These are phyloP conservation scores for Xerocomus minutiporus DNA, from an alignment of 1,284 basidiomycete species.

Conservation along the genomic window DNA sequence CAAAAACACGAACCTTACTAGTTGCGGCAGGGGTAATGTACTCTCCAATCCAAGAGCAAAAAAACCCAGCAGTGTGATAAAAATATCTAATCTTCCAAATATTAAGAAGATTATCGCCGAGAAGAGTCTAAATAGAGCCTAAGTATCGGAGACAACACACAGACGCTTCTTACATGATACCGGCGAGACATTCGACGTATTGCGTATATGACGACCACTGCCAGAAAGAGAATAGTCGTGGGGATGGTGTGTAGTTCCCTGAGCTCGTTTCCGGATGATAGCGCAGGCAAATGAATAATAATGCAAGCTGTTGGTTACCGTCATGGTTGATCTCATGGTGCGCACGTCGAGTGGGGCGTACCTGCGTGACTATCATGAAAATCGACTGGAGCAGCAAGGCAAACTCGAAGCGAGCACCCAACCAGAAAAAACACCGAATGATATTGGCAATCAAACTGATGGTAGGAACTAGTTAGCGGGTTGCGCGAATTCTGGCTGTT, in stretches of 20 bases:
- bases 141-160: constrained; percentile 13
- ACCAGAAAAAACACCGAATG: constrained; percentile 83
- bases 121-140: constrained; percentile 47
- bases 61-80: constrained; percentile 70
- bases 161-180: constrained; percentile 52
- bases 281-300: constrained; percentile 74
- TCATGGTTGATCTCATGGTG: constrained; percentile 18
- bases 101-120: constrained; percentile 71
- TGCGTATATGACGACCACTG: constrained; percentile 76
- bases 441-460: constrained; percentile 74
- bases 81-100: constrained; percentile 61
- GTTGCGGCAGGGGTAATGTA: constrained; percentile 76
- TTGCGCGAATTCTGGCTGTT: constrained; percentile 1
- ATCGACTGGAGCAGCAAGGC: constrained; percentile 74
- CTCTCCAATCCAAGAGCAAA: constrained; percentile 77
- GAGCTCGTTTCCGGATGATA: constrained; percentile 59
- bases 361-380: constrained; percentile 79
- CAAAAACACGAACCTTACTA: constrained; percentile 54
- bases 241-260: constrained; percentile 54
- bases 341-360: constrained; percentile 31
- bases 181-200: constrained; percentile 80
- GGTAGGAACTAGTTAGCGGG: constrained; percentile 9
- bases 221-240: constrained; percentile 79
- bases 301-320: constrained; percentile 47
- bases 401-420: constrained; percentile 75